Evolutionary conservation across 2,329 filamentous ascomycete species (phyloP).

Genomic region (Fusarium anthophilum): DNA sequence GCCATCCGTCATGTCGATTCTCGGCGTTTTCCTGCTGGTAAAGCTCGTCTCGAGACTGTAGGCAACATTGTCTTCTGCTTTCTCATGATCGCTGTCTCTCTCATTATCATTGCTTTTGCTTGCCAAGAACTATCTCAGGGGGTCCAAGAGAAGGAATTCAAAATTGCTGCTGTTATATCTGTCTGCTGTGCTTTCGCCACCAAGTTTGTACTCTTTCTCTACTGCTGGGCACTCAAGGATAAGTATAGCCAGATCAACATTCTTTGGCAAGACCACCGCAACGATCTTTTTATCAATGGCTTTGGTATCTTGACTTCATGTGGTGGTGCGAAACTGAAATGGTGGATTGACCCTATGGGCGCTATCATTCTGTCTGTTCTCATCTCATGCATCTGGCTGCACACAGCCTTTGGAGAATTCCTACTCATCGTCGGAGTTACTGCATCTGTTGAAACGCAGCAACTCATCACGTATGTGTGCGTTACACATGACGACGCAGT

Average conservation of each 20-base stretch:
- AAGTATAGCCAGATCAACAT: constrained; percentile 93
- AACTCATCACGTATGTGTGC: constrained; percentile 91
- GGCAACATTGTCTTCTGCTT: constrained; percentile 98
- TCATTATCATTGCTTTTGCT: constrained; percentile 92
- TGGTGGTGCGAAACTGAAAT: constrained; percentile 86
- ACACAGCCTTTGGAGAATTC: constrained; percentile 89
- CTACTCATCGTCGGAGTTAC: constrained; percentile 89
- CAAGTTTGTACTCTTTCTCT: constrained; percentile 85
- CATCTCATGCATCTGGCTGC: constrained; percentile 83
- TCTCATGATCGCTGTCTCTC: constrained; percentile 90
- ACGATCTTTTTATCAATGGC: constrained; percentile 96
- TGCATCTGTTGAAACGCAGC: constrained; percentile 84
- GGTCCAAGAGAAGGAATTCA: constrained; percentile 71
- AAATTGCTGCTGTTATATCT: constrained; percentile 84
- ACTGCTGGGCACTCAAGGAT: constrained; percentile 91
- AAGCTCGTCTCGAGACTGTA: constrained; percentile 92
- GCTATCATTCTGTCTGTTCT: constrained; percentile 84
- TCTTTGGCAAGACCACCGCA: constrained; percentile 96
- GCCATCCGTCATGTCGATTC: constrained; percentile 89
- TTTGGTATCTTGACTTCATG: constrained; percentile 91
- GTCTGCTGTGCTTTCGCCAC: constrained; percentile 85
- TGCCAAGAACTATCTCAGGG: constrained; percentile 68
- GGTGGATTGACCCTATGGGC: constrained; percentile 96
- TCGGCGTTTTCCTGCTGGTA: constrained; percentile 87
- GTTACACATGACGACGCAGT: constrained; percentile 89